A percentile compares a stretch with the other conserved stretches of the same genome.
Evolutionary conservation across 768 basidiomycete genomes (phyloP).

Genomic region (Pisolithus tinctorius): DNA sequence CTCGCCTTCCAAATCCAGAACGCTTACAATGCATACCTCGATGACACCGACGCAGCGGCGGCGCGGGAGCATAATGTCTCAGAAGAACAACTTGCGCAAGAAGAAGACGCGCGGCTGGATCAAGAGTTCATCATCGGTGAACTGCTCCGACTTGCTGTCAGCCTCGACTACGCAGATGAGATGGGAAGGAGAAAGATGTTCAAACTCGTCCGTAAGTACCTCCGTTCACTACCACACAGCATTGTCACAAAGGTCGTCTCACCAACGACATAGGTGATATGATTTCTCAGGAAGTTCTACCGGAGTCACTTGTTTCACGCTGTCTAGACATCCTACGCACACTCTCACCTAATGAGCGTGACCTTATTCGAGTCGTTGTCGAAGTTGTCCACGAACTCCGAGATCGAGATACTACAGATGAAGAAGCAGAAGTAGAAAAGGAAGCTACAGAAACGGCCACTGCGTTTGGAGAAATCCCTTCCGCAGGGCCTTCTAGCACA

Average conservation of each 20-base stretch:
- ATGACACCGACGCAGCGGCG: slow-evolving; percentile 34
- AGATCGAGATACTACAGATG: slow-evolving; percentile 35
- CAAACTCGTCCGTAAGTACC: slow-evolving; percentile 52
- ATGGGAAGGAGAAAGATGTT: slow-evolving; percentile 87
- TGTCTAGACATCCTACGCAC: slow-evolving; percentile 80
- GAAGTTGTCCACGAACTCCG: slow-evolving; percentile 82
- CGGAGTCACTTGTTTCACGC: slow-evolving; percentile 58
- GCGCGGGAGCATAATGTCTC: slow-evolving; percentile 32
- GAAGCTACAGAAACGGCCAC: slow-evolving; percentile 23
- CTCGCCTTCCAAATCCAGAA: slow-evolving; percentile 72
- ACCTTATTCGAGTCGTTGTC: slow-evolving; percentile 83
- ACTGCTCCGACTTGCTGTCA: slow-evolving; percentile 69
- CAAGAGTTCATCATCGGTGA: slow-evolving; percentile 72
- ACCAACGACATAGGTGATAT: slow-evolving; percentile 49
- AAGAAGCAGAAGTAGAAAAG: slow-evolving; percentile 31
- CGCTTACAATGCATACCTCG: slow-evolving; percentile 60
- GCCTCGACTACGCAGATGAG: slow-evolving; percentile 89
- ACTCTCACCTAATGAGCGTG: slow-evolving; percentile 67
- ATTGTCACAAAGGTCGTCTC: not conserved
- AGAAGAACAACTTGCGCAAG: slow-evolving; percentile 30
- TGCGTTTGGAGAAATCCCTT: slow-evolving; percentile 24
- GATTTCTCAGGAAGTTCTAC: slow-evolving; percentile 65
- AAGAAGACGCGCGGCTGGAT: slow-evolving; percentile 43
- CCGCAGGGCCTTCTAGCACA: slow-evolving; percentile 11
- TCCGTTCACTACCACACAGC: slow-evolving; percentile 28